Percentiles rank a stretch among this genome's conserved stretches.
Conservation (phyloP, 2,329 filamentous ascomycete genomes). For the Clonostachys sp. region DNA sequence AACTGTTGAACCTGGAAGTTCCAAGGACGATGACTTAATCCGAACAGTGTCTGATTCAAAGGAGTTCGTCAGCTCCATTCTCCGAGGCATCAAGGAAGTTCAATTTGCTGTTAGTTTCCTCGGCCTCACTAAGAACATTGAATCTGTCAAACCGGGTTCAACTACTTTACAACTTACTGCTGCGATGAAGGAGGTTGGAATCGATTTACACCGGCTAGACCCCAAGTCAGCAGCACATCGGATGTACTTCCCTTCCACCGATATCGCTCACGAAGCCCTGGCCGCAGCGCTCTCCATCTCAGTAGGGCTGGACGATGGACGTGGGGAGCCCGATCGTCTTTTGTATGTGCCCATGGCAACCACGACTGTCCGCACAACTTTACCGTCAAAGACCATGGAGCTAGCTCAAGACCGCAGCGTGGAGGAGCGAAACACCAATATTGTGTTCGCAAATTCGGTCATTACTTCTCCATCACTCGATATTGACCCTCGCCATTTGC, state of each 20-base stretch:
- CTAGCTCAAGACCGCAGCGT: constrained; percentile 65
- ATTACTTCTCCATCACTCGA: constrained; percentile 94
- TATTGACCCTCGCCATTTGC: constrained; percentile 85
- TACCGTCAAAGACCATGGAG: constrained; percentile 91
- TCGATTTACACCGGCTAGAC: constrained; percentile 89
- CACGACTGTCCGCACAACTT: constrained; percentile 86
- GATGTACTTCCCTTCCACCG: constrained; percentile 94
- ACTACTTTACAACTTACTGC: constrained; percentile 77
- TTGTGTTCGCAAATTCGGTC: constrained; percentile 92
- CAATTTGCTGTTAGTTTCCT: constrained; percentile 93
- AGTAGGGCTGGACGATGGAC: constrained; percentile 86
- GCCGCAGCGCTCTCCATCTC: constrained; percentile 90
- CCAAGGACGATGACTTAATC: constrained; percentile 59
- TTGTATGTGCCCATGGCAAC: constrained; percentile 97
- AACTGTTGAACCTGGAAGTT: constrained; percentile 61
- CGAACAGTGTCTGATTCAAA: constrained; percentile 87
- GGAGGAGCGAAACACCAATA: constrained; percentile 89
- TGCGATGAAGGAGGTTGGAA: constrained; percentile 92
- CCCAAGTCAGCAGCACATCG: constrained; percentile 90
- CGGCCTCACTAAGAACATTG: constrained; percentile 76
- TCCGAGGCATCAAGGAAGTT: constrained; percentile 91
- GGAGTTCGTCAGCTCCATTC: constrained; percentile 83
- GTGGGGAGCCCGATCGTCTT: constrained; percentile 78
- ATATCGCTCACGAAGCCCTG: constrained; percentile 91
- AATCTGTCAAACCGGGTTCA: constrained; percentile 60